phyloP scores from a whole-genome alignment of 495 filamentous ascomycete genomes.

The Glarea lozoyensis region DNA sequence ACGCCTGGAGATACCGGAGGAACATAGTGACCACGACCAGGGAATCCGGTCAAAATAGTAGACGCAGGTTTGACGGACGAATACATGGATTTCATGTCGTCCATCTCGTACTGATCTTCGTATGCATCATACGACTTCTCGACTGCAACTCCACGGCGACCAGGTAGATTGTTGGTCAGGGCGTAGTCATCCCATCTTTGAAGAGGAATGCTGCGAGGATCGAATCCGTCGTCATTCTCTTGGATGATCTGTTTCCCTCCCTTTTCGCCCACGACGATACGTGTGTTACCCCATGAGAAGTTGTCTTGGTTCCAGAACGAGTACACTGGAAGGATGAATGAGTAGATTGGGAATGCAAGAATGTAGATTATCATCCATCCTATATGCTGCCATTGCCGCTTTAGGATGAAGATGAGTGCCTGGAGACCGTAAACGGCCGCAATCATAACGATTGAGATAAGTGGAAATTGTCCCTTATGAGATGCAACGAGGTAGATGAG shows the following conservation, averaged over 20 bases:
- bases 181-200: conserved; percentile 98
- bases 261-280: conserved; percentile 91
- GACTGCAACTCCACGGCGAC: conserved; percentile 62
- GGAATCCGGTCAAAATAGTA: conserved; percentile 82
- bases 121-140: conserved; percentile 62
- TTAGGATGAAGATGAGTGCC: conserved; percentile 89
- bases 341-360: conserved; percentile 87
- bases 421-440: conserved; percentile 92
- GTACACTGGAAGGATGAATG: conserved; percentile 85
- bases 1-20: conserved; percentile 66
- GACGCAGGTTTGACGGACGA: conserved; percentile 91
- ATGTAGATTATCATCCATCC: conserved; percentile 99
- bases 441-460: conserved; percentile 81
- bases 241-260: conserved; percentile 83
- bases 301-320: conserved; percentile 99
- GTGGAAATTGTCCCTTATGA: conserved; percentile 65
- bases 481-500: conserved; percentile 74
- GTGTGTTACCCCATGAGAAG: conserved; percentile 96
- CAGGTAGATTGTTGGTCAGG: conserved; percentile 79
- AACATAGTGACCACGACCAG: conserved; percentile 57
- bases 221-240: conserved; percentile 77
- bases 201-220: conserved; percentile 85
- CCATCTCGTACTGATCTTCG: conserved; percentile 80
- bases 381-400: conserved; percentile 93
- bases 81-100: conserved; percentile 94